Evolutionary conservation across 257 asterid species (phyloP), one percentile per base, ranked within the genome.

Genomic region (Nicotiana sylvestris): DNA sequence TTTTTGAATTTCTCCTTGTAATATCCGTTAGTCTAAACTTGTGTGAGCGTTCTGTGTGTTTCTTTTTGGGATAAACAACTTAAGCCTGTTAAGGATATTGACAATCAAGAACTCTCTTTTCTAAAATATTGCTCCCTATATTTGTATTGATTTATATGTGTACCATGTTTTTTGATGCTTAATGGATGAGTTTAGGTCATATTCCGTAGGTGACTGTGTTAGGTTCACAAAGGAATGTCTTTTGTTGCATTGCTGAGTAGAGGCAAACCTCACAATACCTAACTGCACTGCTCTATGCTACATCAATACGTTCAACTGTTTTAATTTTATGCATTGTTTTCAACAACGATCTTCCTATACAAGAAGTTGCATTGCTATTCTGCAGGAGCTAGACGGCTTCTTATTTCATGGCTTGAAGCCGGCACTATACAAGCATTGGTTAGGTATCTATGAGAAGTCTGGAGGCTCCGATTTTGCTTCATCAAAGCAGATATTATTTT

Each of bases 361-460:
- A 57, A 69, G 25, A 64, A 37, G 82, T 66, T 30, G 67, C 15
- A 18, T 82, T 67, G 56, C 60, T 79, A 30, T 83, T 83, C 62
- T 88, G 86, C 84, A 94, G 98, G 97, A 84, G 78, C 49, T 18
- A 84, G 96, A 88, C 57, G 61, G 70, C 66, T 66, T 79, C 81
- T 83, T 88, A 67, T 53, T 70, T 84, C 81, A 81, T 87, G 93
- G 90, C 60, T 89, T 94, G 81, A 94, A 92, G 88, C 90, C 93
- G 82, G 89, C 90, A 85, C 82, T 96, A 83, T 89, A 88, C 87
- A 88, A 92, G 87, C 97, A 94, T 87, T 93, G 96, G 93, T 81
- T 93, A 91, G 95, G 92, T 84, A 84, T 82, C 81, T 92, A 85
- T 83, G 85, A 81, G 77, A 89, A 89, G 81, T 77, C 95, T 83